Conservation (phyloP, 139 green algal species). For the Diplosphaera chodatii region DNA sequence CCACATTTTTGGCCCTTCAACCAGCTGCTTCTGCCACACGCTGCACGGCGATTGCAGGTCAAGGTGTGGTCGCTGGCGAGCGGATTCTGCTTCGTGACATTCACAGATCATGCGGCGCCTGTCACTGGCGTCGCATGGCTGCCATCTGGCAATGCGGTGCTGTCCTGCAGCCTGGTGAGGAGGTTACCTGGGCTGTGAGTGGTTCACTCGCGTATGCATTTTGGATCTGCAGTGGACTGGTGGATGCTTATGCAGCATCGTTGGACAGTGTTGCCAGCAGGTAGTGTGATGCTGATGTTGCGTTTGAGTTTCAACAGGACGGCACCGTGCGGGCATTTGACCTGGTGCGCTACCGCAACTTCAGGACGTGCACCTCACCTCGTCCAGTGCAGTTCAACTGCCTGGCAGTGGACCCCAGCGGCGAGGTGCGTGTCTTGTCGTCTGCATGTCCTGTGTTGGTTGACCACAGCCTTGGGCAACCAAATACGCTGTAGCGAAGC, state of each 20-base stretch:
- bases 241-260: too few relatives aligned
- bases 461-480: too few relatives aligned
- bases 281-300: too few relatives aligned
- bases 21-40: too few relatives aligned
- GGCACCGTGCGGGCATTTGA: slow-evolving; percentile 93
- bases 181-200: too few relatives aligned
- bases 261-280: too few relatives aligned
- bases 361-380: slow-evolving; percentile 87
- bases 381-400: slow-evolving; percentile 75
- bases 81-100: slow-evolving; percentile 93
- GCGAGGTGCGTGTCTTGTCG: slow-evolving; percentile 48
- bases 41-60: slow-evolving; percentile 30
- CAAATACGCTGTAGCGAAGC: too few relatives aligned
- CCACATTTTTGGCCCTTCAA: too few relatives aligned
- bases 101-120: slow-evolving; percentile 81
- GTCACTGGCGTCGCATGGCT: slow-evolving; percentile 79
- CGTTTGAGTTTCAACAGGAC: too few relatives aligned
- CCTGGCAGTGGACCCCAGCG: slow-evolving; percentile 79
- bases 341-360: slow-evolving; percentile 89
- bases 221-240: too few relatives aligned
- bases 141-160: slow-evolving; percentile 35
- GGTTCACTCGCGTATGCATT: too few relatives aligned
- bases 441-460: too few relatives aligned
- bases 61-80: slow-evolving; percentile 75
- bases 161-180: slow-evolving; percentile 25